phyloP scores from a whole-genome alignment of 305 asterid species.

The Nicotiana rustica region DNA sequence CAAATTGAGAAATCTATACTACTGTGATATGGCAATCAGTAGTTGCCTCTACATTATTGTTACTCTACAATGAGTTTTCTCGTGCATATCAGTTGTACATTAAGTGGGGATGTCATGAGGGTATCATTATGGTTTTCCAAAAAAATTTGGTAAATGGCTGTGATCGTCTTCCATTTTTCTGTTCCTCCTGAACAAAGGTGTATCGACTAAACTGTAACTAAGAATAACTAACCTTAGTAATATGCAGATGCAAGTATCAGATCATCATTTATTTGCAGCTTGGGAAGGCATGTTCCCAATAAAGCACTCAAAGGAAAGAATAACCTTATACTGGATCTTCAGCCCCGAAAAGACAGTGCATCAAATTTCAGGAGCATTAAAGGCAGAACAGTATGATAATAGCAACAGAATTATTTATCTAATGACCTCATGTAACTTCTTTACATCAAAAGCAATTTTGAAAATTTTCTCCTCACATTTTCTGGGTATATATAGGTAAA shows the following conservation, averaged over 20 bases:
- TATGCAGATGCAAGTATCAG: slow-evolving; percentile 16
- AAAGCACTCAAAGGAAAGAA: slow-evolving; percentile 13
- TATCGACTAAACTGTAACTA: slow-evolving; percentile 28
- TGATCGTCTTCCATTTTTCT: slow-evolving; percentile 18
- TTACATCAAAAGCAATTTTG: background rate
- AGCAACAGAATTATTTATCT: slow-evolving; percentile 18
- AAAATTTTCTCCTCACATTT: slow-evolving; percentile 8
- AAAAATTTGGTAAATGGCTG: slow-evolving; percentile 25
- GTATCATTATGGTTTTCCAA: slow-evolving; percentile 25
- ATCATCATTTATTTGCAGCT: slow-evolving; percentile 9
- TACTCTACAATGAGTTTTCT: slow-evolving; percentile 27
- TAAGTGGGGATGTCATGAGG: slow-evolving; percentile 14
- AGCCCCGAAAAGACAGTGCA: slow-evolving; percentile 21
- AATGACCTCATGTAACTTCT: slow-evolving; percentile 11
- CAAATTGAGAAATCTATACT: slow-evolving; percentile 8
- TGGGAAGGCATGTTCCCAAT: slow-evolving; percentile 10
- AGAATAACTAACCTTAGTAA: background rate
- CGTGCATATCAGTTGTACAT: background rate
- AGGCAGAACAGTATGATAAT: slow-evolving; percentile 6
- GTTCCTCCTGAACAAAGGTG: slow-evolving; percentile 22
- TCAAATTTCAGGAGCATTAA: slow-evolving; percentile 12
- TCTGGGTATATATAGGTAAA: slow-evolving; percentile 24
- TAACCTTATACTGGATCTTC: slow-evolving; percentile 23
- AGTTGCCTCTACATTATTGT: slow-evolving; percentile 18
- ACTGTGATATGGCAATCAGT: background rate